Evolutionary conservation across 2,329 filamentous ascomycete genomes (phyloP).

Genomic region (Cordyceps militaris): DNA sequence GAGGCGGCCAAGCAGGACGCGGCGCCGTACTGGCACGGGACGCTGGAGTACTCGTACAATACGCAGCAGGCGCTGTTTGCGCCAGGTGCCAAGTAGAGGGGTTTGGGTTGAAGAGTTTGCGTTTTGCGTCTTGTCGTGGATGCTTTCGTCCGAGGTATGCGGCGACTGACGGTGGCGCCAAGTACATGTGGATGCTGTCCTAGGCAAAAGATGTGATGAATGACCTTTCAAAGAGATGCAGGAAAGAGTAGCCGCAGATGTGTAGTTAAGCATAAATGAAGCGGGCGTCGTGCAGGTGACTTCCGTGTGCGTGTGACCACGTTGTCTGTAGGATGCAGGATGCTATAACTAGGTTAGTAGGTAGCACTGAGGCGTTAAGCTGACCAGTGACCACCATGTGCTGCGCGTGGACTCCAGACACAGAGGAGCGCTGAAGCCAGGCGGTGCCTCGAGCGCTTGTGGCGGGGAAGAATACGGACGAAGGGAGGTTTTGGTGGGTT

Average conservation of each 20-base stretch:
- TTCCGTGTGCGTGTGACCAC: background rate
- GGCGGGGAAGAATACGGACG: background rate
- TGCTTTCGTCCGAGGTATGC: background rate
- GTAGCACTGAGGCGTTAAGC: background rate
- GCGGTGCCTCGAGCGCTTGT: background rate
- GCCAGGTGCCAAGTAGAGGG: conserved; percentile 31
- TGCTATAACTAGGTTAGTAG: background rate
- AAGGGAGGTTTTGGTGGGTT: too few species aligned
- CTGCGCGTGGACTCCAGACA: too few species aligned
- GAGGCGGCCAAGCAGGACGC: conserved; percentile 53
- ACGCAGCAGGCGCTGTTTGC: conserved; percentile 54
- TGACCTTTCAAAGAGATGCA: background rate
- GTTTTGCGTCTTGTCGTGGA: background rate
- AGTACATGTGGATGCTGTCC: background rate
- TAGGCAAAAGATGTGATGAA: background rate
- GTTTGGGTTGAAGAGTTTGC: background rate
- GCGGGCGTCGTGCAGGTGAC: conserved; percentile 3
- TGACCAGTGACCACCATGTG: background rate
- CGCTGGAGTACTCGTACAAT: conserved; percentile 61
- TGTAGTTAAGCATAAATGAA: background rate
- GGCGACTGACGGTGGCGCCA: background rate
- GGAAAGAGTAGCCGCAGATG: background rate
- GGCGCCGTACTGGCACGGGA: conserved; percentile 48
- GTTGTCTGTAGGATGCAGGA: background rate
- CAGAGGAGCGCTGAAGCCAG: too few species aligned